phyloP scores from a whole-genome alignment of 495 filamentous ascomycete species.

The Penicillium cataractarum region DNA sequence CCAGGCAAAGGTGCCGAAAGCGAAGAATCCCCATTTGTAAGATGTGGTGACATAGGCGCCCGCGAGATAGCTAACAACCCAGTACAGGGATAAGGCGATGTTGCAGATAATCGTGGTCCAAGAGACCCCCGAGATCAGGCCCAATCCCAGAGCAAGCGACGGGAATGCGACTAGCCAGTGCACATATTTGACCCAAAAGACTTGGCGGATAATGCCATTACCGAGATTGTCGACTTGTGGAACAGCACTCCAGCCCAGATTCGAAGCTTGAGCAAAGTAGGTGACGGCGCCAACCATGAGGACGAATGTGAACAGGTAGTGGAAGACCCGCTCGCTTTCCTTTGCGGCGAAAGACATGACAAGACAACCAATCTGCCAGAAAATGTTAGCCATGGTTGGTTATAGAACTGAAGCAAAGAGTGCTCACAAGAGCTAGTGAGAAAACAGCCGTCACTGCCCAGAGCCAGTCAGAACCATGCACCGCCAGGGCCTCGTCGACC shows the following conservation, averaged over 20 bases:
- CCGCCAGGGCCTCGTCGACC: slow-evolving; percentile 61
- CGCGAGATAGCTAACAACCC: slow-evolving; percentile 65
- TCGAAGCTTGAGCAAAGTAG: slow-evolving; percentile 71
- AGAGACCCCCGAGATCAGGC: slow-evolving; percentile 66
- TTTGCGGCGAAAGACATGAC: slow-evolving; percentile 53
- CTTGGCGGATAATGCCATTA: slow-evolving; percentile 55
- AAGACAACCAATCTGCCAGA: slow-evolving; percentile 39
- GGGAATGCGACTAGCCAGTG: slow-evolving; percentile 61
- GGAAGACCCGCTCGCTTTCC: slow-evolving; percentile 63
- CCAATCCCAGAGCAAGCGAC: slow-evolving; percentile 60
- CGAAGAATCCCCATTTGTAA: slow-evolving; percentile 69
- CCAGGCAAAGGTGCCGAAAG: slow-evolving; percentile 63
- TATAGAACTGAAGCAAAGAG: not conserved
- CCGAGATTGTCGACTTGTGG: slow-evolving; percentile 47
- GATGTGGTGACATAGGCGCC: slow-evolving; percentile 58
- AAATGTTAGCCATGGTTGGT: not conserved
- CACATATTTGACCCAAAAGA: slow-evolving; percentile 75
- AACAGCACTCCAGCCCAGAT: slow-evolving; percentile 66
- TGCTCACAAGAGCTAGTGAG: slow-evolving; percentile 16
- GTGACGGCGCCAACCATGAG: slow-evolving; percentile 65
- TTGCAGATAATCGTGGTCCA: slow-evolving; percentile 67
- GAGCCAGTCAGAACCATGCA: slow-evolving; percentile 61
- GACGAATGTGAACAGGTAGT: slow-evolving; percentile 66
- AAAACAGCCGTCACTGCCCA: slow-evolving; percentile 54
- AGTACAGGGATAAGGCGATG: slow-evolving; percentile 62